Evolutionary conservation across 73 alveolate genomes (phyloP).

Genomic region (Symbiodinium natans): DNA sequence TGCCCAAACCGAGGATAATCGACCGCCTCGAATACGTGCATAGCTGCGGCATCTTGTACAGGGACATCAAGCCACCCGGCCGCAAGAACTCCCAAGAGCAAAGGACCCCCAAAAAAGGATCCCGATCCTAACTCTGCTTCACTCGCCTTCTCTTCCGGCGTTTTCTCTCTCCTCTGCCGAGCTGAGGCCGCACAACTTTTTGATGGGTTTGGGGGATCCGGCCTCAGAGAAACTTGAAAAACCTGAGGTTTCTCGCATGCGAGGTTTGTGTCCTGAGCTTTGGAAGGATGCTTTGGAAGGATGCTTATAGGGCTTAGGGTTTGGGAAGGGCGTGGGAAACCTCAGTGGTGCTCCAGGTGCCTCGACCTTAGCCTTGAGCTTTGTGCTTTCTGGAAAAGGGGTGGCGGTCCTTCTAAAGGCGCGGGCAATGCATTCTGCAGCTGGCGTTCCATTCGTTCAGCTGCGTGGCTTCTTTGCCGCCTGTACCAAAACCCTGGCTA

Average conservation of each 20-base stretch:
- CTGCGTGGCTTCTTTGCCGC: not conserved
- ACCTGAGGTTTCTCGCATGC: no score
- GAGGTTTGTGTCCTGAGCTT: no score
- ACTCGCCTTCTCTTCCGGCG: not conserved
- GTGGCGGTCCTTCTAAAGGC: no score
- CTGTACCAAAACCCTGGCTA: not conserved
- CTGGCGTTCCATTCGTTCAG: no score
- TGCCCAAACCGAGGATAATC: no score
- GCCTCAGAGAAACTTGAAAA: not conserved
- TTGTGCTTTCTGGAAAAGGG: no score
- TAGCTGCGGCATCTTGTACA: constrained; percentile 68
- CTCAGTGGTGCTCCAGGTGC: no score
- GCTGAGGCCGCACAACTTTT: constrained; percentile 81
- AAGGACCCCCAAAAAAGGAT: not conserved
- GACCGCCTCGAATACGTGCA: constrained; percentile 82
- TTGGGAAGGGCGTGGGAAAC: no score
- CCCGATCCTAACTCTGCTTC: not conserved
- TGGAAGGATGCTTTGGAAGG: no score
- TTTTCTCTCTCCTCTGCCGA: not conserved
- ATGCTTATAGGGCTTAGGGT: no score
- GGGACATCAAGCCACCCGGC: constrained; percentile 68
- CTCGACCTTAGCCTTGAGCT: no score
- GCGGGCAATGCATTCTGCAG: no score
- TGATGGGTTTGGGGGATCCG: constrained; percentile 40
- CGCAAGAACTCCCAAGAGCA: not conserved